Evolutionary conservation across 73 alveolate genomes (phyloP).

Genomic region (Paraurostyla sp.): DNA sequence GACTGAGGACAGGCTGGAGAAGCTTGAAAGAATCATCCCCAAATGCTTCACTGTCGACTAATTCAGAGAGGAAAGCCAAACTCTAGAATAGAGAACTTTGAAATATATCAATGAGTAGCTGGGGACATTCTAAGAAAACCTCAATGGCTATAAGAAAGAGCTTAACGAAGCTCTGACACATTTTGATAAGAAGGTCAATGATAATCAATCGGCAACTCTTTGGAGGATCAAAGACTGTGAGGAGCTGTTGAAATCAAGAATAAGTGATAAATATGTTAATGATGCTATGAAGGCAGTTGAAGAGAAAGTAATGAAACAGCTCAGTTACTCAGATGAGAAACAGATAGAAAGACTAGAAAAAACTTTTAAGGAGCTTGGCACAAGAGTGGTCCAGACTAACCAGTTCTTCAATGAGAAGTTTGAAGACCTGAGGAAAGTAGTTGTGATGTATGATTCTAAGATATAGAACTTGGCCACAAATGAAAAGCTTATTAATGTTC

Average conservation of each 20-base stretch:
- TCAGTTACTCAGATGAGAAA: slow-evolving; percentile 15
- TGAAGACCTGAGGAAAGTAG: slow-evolving; percentile 35
- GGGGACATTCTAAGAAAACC: slow-evolving; percentile 30
- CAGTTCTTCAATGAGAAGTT: slow-evolving; percentile 1
- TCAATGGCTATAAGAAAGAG: slow-evolving; percentile 8
- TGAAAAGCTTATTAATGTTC: slow-evolving; percentile 31
- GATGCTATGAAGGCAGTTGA: slow-evolving; percentile 66
- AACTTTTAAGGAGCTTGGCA: slow-evolving; percentile 41
- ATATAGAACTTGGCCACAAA: slow-evolving; percentile 3
- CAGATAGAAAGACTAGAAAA: slow-evolving; percentile 50
- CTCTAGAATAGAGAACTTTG: neutral
- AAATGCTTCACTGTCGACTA: slow-evolving; percentile 40
- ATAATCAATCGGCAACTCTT: slow-evolving; percentile 50
- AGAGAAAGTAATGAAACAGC: slow-evolving; percentile 41
- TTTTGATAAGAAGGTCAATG: slow-evolving; percentile 55
- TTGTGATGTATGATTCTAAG: slow-evolving; percentile 14
- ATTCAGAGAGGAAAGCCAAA: slow-evolving; percentile 47
- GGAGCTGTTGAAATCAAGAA: slow-evolving; percentile 40
- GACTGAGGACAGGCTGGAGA: slow-evolving; percentile 40
- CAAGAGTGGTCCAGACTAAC: neutral
- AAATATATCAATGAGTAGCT: slow-evolving; percentile 12
- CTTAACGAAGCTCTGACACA: neutral
- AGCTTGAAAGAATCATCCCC: slow-evolving; percentile 25
- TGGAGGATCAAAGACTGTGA: slow-evolving; percentile 80
- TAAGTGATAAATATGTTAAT: slow-evolving; percentile 58